Base-by-base conservation (phyloP, 2,329 filamentous ascomycete species). In the Endocalyx cinctus region DNA sequence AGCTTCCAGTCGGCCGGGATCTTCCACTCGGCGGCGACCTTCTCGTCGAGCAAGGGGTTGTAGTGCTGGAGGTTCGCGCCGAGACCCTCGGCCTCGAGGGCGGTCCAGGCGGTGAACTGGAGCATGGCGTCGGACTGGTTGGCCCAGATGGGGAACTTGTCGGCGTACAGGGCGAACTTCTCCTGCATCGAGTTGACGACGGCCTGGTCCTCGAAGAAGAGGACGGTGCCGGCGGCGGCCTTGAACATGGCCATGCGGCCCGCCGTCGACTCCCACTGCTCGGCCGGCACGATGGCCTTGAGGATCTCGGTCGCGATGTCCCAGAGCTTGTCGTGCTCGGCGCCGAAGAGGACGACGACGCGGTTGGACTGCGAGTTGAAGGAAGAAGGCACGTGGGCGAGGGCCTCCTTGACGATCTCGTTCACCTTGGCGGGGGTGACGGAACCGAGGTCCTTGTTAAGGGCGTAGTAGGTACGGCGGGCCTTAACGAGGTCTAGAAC, bases 41-140 rank as follows among this genome's bases (percentile, higher is more conserved):
- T 77, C 45, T 72, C 70, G 64, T 94, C 84, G 48, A 94, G 77
- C 38, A 95, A 63, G 14, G 87, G 87, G 74, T 87, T 92, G 72
- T 94, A 94, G 69, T 95, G 88, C 72, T 95, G 88, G 33, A 95
- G 73, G 72, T 89, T 94, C 57, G 82, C 84, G 46, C 87, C 87
- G 36, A 94, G 76, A 18, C 88, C 87, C 58, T 92, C 87, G 40
- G 81, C 72, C 66, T 89, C 84, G 37, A 95, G 77, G 4, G 82
- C 84, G 13, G 81, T 82, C 88, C 88, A 95, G 47, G 87, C 58
- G 45, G 78, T 69, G 64, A 77, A 84, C 69, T 95, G 85, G 54
- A 86, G 76, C 79, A 95, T 95, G 60, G 75, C 89, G 58, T 74
- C 75, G 43, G 81, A 79, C 65, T 95, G 87, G 43, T 74, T 67